Percentiles rank a stretch among this genome's conserved stretches.
phyloP scores from a whole-genome alignment of 495 filamentous ascomycete species.

The Penicillium fimorum region DNA sequence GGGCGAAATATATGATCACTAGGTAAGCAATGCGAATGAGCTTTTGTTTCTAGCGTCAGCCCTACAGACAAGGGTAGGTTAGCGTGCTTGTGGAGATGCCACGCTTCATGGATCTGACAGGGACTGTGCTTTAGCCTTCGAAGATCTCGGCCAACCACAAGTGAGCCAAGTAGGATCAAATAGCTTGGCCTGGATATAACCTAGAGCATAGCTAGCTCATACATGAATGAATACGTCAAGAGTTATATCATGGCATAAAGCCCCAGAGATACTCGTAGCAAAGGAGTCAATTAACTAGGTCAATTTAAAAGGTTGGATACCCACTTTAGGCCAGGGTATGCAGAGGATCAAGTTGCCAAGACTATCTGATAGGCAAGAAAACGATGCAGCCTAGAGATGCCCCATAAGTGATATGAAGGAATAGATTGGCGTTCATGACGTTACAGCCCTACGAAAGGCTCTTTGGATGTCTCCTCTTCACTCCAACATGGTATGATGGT shows the following conservation, averaged over 20 bases:
- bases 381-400: constrained; percentile 29
- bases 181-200: background rate
- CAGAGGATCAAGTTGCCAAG: constrained; percentile 9
- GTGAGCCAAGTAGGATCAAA: background rate
- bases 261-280: background rate
- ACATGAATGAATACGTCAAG: background rate
- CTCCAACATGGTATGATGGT: background rate
- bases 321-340: constrained; percentile 12
- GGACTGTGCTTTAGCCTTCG: constrained; percentile 3
- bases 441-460: background rate
- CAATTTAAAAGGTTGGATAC: constrained; percentile 8
- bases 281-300: background rate
- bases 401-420: constrained; percentile 17
- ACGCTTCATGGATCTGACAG: background rate
- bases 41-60: constrained; percentile 22
- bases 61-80: constrained; percentile 18
- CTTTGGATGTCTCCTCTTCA: background rate
- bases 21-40: constrained; percentile 16
- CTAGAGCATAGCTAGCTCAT: background rate
- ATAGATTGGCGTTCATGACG: constrained; percentile 1
- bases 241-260: background rate
- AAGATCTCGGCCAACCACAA: background rate
- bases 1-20: background rate
- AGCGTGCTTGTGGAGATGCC: constrained; percentile 12
- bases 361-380: constrained; percentile 20